These are phyloP conservation scores for Linnemannia exigua DNA, from an alignment of 192 early-diverging fungal genomes.

Conservation along the genomic window DNA sequence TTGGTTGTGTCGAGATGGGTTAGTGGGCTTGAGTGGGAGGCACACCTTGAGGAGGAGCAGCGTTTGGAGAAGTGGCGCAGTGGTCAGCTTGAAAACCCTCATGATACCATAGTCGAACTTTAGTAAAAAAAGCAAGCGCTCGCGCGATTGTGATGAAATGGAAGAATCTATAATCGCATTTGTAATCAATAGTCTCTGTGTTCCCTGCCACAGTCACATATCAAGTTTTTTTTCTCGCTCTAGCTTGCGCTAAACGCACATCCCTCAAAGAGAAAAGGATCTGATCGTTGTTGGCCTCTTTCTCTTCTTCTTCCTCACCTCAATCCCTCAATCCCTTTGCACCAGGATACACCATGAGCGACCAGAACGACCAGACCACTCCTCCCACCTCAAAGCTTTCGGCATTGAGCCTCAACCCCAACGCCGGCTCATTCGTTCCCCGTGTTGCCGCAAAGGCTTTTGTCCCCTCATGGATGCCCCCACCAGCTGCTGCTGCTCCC, in stretches of 20 bases:
- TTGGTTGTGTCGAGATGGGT: conserved; percentile 41
- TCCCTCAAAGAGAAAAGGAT: conserved; percentile 9
- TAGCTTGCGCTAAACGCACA: background rate
- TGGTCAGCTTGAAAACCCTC: conserved; percentile 23
- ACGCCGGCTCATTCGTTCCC: conserved; percentile 76
- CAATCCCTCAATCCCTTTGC: conserved; percentile 5
- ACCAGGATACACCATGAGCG: conserved; percentile 37
- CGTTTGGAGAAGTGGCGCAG: conserved; percentile 40
- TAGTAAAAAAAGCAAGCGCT: background rate
- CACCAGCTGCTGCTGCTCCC: conserved; percentile 59
- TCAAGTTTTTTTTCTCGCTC: conserved; percentile 1
- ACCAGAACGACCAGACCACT: conserved; percentile 40
- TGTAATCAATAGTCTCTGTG: background rate
- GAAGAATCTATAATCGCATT: background rate
- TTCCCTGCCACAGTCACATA: background rate
- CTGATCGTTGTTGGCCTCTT: conserved; percentile 14
- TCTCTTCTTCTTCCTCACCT: background rate
- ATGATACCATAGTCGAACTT: background rate
- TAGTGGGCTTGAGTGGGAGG: conserved; percentile 35
- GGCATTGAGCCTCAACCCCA: conserved; percentile 73
- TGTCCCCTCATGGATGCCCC: conserved; percentile 73
- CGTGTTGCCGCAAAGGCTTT: conserved; percentile 79
- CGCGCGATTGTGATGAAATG: background rate
- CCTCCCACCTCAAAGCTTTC: conserved; percentile 59
- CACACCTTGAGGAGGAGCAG: conserved; percentile 36